A percentile compares a stretch with the other conserved stretches of the same genome.
Evolutionary conservation across 257 asterid species (phyloP).

Genomic region (Scutellaria barbata): DNA sequence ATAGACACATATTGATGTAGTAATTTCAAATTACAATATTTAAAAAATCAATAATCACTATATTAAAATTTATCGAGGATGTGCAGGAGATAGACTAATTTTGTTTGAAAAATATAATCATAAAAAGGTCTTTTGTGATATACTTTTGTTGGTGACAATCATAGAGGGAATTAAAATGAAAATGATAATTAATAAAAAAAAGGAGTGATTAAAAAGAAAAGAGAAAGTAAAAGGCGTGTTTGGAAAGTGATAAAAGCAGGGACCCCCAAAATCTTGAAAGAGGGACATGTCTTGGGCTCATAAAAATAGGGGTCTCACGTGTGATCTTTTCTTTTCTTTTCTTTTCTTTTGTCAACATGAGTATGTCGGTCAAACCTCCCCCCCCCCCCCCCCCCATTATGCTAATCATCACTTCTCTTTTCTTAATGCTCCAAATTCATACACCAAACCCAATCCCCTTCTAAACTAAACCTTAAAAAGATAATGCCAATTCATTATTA

Average conservation of each 20-base stretch:
- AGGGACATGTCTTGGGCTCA: slow-evolving; percentile 48
- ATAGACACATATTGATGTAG: too few species aligned
- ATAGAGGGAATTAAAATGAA: too few species aligned
- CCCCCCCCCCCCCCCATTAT: slow-evolving; percentile 41
- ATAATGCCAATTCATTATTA: slow-evolving; percentile 36
- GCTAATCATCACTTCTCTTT: slow-evolving; percentile 45
- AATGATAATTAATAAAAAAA: not conserved
- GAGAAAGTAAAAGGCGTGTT: slow-evolving; percentile 15
- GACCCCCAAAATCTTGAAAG: slow-evolving; percentile 61
- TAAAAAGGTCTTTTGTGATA: too few species aligned
- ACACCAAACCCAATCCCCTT: not conserved
- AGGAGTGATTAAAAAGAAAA: not conserved
- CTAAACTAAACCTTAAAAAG: slow-evolving; percentile 33
- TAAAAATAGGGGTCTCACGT: slow-evolving; percentile 56
- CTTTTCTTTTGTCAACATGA: slow-evolving; percentile 49
- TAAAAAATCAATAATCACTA: too few species aligned
- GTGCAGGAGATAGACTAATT: too few species aligned
- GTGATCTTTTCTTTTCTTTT: slow-evolving; percentile 34
- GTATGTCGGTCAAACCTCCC: slow-evolving; percentile 62
- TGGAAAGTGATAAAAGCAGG: slow-evolving; percentile 33
- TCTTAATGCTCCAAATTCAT: slow-evolving; percentile 29
- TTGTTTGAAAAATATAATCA: too few species aligned
- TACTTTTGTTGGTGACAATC: too few species aligned
- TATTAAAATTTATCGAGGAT: too few species aligned
- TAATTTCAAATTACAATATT: too few species aligned